Evolutionary conservation across 2,329 filamentous ascomycete species (phyloP).

Genomic region (Alternaria viburni): DNA sequence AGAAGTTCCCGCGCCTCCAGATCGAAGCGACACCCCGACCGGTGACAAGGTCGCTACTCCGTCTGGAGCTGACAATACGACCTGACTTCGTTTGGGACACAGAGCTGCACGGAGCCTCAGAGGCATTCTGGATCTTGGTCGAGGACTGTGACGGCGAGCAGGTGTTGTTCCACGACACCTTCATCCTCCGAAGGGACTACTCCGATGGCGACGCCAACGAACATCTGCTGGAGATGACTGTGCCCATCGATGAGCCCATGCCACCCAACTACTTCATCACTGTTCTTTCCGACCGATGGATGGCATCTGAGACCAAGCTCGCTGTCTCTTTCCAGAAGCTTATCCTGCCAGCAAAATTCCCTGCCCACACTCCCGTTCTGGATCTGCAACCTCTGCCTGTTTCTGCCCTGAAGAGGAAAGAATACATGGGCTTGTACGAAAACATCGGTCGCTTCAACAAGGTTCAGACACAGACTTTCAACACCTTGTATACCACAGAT

Average conservation of each 20-base stretch:
- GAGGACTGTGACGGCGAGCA: slow-evolving; percentile 98
- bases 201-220: slow-evolving; percentile 85
- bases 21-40: slow-evolving; percentile 94
- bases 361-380: slow-evolving; percentile 87
- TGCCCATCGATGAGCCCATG: slow-evolving; percentile 96
- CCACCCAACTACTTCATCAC: slow-evolving; percentile 99
- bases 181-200: slow-evolving; percentile 88
- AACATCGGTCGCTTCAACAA: slow-evolving; percentile 92
- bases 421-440: slow-evolving; percentile 82
- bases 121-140: slow-evolving; percentile 96
- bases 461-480: slow-evolving; percentile 96
- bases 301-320: slow-evolving; percentile 94
- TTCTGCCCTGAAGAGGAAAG: slow-evolving; percentile 82
- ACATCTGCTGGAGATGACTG: slow-evolving; percentile 94
- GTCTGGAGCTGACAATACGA: slow-evolving; percentile 86
- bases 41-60: slow-evolving; percentile 90
- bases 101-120: slow-evolving; percentile 80
- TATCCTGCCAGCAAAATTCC: slow-evolving; percentile 92
- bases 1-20: slow-evolving; percentile 92
- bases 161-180: slow-evolving; percentile 92
- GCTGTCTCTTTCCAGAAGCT: slow-evolving; percentile 95
- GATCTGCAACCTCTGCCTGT: slow-evolving; percentile 92
- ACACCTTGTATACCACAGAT: slow-evolving; percentile 86
- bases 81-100: slow-evolving; percentile 98
- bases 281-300: slow-evolving; percentile 93